Conservation (phyloP, 192 early-diverging fungal genomes). For the Fimicolochytrium jonesii region DNA sequence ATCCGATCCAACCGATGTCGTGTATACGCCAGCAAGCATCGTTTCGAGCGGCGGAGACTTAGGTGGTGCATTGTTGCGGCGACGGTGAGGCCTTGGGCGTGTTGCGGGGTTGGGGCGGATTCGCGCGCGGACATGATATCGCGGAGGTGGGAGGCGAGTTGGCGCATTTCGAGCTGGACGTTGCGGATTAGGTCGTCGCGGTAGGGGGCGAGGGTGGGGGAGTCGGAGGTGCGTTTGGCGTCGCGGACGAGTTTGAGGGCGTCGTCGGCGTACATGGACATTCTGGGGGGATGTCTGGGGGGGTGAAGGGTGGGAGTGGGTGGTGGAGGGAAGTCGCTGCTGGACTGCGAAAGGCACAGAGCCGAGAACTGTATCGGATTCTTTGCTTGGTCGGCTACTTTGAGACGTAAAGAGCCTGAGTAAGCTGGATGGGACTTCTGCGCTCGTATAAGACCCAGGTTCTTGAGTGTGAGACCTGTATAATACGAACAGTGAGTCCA, state of each 20-base stretch:
- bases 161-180: constrained; percentile 72
- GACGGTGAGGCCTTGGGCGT: constrained; percentile 15
- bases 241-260: constrained; percentile 75
- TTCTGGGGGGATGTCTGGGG: neutral
- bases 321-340: no score
- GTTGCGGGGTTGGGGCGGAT: neutral
- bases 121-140: constrained; percentile 8
- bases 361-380: no score
- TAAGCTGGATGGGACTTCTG: no score
- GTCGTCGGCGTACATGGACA: constrained; percentile 73
- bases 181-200: constrained; percentile 75
- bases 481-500: no score
- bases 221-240: constrained; percentile 67
- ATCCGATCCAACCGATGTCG: constrained; percentile 64
- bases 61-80: constrained; percentile 49
- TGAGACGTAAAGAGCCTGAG: no score
- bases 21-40: constrained; percentile 86
- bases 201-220: constrained; percentile 57
- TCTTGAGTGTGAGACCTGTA: no score
- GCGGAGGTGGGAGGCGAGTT: constrained; percentile 16
- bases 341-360: no score
- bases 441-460: no score
- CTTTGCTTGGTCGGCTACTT: no score
- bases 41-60: constrained; percentile 73
- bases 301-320: no score